Base-by-base conservation (phyloP, 2,329 filamentous ascomycete species). In the Botrytis paeoniae region DNA sequence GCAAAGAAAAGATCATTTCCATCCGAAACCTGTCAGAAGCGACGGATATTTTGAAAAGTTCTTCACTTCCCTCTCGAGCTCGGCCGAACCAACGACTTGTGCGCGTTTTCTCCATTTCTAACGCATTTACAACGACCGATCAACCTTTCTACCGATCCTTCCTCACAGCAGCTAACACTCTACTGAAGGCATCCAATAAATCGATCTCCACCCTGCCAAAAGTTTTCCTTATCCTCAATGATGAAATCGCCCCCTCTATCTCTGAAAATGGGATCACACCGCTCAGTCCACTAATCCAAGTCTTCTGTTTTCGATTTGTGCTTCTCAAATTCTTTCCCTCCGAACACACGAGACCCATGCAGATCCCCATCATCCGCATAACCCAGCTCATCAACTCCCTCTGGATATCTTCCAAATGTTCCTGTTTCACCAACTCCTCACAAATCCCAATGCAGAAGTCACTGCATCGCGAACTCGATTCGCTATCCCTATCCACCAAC, bases 331-430 rank as follows among this genome's bases (percentile, higher is more conserved):
- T 72, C 54, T 69, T 69, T 18, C 32, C 64, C 20, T 51, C 25
- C 12, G 4, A 32, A 61, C 16, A 4, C 14, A 18, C 39, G 7
- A 29, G 22, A n/a, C 25, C 25, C 7, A 39, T 25, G 4, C 48
- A 39, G 20, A 41, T 14, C 59, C 41, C 63, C 16, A 39, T 72
- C 14, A 25, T 51, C 4, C 14, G 22, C 39, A 62, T 72, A 69
- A 72, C 71, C 1, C 4, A 54, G 18, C 41, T 72, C 8, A 69
- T 72, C 18, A 72, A 72, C 29, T 61, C 54, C 5, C 62, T 72
- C 35, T 72, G 71, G 71, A 25, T 72, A 37, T 37, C 71, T 25
- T 72, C 71, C 12, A 72, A 72, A 39, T 29, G 37, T 39, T 72
- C 64, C 25, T 39, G n/a, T 37, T 62, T 25, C 29, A 12, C 16